Evolutionary conservation across 306 rosid genomes (phyloP), one percentile per base, ranked within the genome.

Genomic region (Citrullus mucosospermus): DNA sequence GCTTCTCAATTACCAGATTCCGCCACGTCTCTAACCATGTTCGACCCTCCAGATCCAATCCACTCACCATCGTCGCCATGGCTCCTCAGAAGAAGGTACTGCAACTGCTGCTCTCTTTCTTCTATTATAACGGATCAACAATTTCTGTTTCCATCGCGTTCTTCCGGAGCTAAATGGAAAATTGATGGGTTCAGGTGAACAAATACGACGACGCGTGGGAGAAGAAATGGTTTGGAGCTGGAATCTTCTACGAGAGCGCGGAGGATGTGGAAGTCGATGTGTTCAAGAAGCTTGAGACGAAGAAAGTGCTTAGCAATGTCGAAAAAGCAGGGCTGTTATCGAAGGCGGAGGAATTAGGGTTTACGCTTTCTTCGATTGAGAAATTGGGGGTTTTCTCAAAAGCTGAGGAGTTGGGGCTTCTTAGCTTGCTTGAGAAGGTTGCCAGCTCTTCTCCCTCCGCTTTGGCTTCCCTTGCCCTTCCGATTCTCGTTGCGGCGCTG

Each of bases 191-290:
- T 22, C 80, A 92, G 98, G 98, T 94, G 89, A 90, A 94, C 92
- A 92, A 89, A 87, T 88, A 86, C 88, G 87, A 94, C 67, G 77
- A 82, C 1, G 80, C 76, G 22, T 94, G 98, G 98, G 69, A 92
- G 88, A 94, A 94, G 56, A 76, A 94, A 57, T 94, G 98, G 98
- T 94, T 86, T 84, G 98, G 98, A 5, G 84, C 95, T 1, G 98
- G 98, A 30, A 89, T 94, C 13, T 94, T 94, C 93, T 94, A 86
- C 86, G 98, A 92, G 70, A 96, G 97, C 6, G 81, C 90, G 81
- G 98, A 94, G 68, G 87, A 83, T 6, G 93, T 94, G 22, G 91
- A 94, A 8, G 96, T 94, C 22, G 98, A 94, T 82, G 97, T 94
- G 79, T 94, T 94, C 92, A 94, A 92, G 92, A 87, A 89, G 78